Percentiles rank a stretch among this genome's conserved stretches.
phyloP scores from a whole-genome alignment of 2,329 filamentous ascomycete species.

The Verticillium dahliae region DNA sequence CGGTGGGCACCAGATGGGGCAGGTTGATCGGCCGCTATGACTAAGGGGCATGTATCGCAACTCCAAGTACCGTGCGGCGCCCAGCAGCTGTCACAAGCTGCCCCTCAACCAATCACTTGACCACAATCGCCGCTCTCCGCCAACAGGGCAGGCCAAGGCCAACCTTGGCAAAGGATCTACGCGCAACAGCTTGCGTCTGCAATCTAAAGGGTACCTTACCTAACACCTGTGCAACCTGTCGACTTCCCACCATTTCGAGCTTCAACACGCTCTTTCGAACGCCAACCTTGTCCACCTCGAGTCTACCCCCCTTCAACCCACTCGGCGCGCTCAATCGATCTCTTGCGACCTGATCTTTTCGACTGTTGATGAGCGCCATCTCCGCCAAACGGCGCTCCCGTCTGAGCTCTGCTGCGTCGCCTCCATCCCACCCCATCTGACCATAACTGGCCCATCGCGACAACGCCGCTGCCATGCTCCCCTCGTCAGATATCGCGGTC shows the following conservation, averaged over 20 bases:
- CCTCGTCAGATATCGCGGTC: not conserved
- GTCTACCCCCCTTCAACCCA: not conserved
- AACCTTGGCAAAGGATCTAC: not conserved
- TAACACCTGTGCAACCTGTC: not conserved
- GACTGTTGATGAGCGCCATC: constrained; percentile 10
- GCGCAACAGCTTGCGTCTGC: not conserved
- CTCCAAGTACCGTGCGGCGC: not conserved
- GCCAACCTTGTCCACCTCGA: not conserved
- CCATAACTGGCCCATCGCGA: not conserved
- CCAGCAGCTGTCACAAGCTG: not conserved
- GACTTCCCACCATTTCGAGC: not conserved
- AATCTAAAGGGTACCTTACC: no score
- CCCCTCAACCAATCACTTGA: not conserved
- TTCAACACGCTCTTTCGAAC: not conserved
- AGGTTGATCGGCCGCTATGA: not conserved
- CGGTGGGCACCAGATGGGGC: not conserved
- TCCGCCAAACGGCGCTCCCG: constrained; percentile 8
- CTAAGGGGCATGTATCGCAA: not conserved
- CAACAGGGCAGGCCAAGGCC: not conserved
- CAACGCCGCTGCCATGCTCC: not conserved
- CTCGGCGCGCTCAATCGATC: not conserved
- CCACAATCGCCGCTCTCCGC: not conserved
- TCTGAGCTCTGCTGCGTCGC: constrained; percentile 9
- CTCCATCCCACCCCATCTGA: constrained; percentile 5
- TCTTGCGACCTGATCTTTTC: not conserved